Conservation (phyloP, 768 basidiomycete genomes). For the Chalciporus sphaerocephalus region DNA sequence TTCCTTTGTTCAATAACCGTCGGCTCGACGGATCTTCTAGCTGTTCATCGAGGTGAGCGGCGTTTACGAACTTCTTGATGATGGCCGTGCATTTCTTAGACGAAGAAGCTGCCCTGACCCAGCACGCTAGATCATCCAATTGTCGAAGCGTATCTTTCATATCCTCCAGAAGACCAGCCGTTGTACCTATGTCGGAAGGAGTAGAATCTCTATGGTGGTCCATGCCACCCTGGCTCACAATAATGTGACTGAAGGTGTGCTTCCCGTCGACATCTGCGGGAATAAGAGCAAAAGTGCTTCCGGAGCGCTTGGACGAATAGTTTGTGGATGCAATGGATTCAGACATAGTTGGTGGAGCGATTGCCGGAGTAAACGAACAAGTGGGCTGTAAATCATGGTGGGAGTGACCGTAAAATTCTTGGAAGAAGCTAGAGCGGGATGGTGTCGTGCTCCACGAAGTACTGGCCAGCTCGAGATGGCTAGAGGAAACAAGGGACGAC, state of each 20-base stretch:
- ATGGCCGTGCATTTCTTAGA: slow-evolving; percentile 5
- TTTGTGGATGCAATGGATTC: slow-evolving; percentile 1
- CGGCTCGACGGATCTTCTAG: not conserved
- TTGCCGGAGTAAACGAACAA: slow-evolving; percentile 15
- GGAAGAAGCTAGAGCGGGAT: not conserved
- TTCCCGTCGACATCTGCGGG: slow-evolving; percentile 12
- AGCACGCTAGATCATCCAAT: slow-evolving; percentile 26
- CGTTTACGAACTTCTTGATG: not conserved
- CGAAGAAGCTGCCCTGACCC: slow-evolving; percentile 22
- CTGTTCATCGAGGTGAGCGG: not conserved
- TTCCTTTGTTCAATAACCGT: slow-evolving; percentile 16
- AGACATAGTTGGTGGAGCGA: slow-evolving; percentile 13
- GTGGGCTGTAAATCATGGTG: not conserved
- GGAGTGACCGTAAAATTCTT: not conserved
- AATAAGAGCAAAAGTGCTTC: slow-evolving; percentile 14
- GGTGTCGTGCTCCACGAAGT: not conserved
- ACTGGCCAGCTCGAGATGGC: not conserved
- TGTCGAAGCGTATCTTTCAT: slow-evolving; percentile 25
- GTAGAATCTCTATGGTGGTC: not conserved
- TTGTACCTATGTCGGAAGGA: not conserved
- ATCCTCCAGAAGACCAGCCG: slow-evolving; percentile 24
- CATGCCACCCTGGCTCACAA: slow-evolving; percentile 3
- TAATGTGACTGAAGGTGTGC: slow-evolving; percentile 15
- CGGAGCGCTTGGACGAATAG: slow-evolving; percentile 17
- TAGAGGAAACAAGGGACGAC: not conserved